A percentile compares a stretch with the other conserved stretches of the same genome.
Conservation (phyloP, 2,329 filamentous ascomycete genomes). For the Penicillium sp. region DNA sequence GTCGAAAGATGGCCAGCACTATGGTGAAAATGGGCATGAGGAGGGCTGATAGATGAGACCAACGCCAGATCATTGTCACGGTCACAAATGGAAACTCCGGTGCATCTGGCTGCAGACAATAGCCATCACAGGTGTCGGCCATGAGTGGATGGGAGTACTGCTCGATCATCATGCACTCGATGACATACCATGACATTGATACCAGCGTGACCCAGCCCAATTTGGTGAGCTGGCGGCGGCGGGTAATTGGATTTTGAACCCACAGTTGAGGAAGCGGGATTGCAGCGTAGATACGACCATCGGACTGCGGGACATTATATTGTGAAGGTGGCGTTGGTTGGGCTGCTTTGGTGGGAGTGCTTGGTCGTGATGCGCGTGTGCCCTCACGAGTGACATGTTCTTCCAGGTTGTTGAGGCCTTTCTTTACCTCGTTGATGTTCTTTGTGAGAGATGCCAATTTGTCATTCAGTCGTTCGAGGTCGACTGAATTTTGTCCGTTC, state of each 20-base stretch:
- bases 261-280: constrained; percentile 40
- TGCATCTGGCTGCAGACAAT: constrained; percentile 52
- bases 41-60: constrained; percentile 39
- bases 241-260: constrained; percentile 27
- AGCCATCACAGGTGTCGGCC: constrained; percentile 50
- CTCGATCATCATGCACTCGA: constrained; percentile 51
- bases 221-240: constrained; percentile 35
- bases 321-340: background rate
- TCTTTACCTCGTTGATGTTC: constrained; percentile 43
- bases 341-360: constrained; percentile 1
- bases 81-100: constrained; percentile 58
- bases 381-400: constrained; percentile 33
- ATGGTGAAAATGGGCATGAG: constrained; percentile 33
- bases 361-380: constrained; percentile 14
- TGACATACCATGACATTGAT: constrained; percentile 50
- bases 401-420: constrained; percentile 41
- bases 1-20: constrained; percentile 28
- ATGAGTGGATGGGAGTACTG: constrained; percentile 54
- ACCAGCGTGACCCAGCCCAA: constrained; percentile 42
- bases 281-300: constrained; percentile 31
- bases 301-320: constrained; percentile 16
- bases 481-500: constrained; percentile 22
- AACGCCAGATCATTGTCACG: constrained; percentile 54
- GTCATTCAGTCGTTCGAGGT: constrained; percentile 39
- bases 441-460: constrained; percentile 42